Percentiles rank a stretch among this genome's conserved stretches.
phyloP scores from a whole-genome alignment of 2,329 filamentous ascomycete genomes.

The Aureobasidium sp. region DNA sequence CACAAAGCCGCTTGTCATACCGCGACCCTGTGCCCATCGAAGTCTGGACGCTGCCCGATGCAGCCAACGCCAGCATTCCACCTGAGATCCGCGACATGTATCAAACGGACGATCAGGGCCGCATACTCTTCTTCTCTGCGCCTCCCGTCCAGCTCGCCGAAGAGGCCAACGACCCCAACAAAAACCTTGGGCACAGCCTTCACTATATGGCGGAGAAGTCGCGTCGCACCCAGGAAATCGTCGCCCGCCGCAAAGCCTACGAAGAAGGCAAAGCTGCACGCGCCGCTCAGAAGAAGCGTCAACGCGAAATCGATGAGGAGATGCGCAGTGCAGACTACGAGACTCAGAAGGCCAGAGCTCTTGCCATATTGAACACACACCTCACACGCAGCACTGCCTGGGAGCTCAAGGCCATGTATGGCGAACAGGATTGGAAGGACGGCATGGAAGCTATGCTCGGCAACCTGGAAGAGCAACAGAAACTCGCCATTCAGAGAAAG shows the following conservation, averaged over 20 bases:
- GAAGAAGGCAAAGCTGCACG: slow-evolving; percentile 18
- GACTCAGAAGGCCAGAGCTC: slow-evolving; percentile 17
- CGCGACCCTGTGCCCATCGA: slow-evolving; percentile 68
- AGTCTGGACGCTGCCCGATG: slow-evolving; percentile 68
- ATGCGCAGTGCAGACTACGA: slow-evolving; percentile 19
- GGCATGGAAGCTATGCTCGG: slow-evolving; percentile 25
- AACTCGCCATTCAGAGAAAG: slow-evolving; percentile 19
- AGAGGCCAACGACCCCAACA: background rate
- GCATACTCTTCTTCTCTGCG: slow-evolving; percentile 73
- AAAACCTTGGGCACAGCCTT: slow-evolving; percentile 35
- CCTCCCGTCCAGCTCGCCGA: slow-evolving; percentile 46
- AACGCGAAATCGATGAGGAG: slow-evolving; percentile 28
- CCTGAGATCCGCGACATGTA: slow-evolving; percentile 63
- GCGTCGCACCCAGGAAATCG: slow-evolving; percentile 29
- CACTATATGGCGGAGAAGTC: slow-evolving; percentile 38
- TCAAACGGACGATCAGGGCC: slow-evolving; percentile 64
- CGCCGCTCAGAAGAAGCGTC: slow-evolving; percentile 22
- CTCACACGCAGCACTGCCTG: slow-evolving; percentile 28
- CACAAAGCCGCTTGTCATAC: slow-evolving; percentile 43
- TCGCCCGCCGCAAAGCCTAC: slow-evolving; percentile 30
- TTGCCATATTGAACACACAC: slow-evolving; percentile 33
- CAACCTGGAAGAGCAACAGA: slow-evolving; percentile 28
- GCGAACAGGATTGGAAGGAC: slow-evolving; percentile 16
- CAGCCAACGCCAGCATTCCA: slow-evolving; percentile 64
- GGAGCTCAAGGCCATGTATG: slow-evolving; percentile 26